phyloP scores from a whole-genome alignment of 108 stramenopile genomes.

The Aurantiochytrium sp. region DNA sequence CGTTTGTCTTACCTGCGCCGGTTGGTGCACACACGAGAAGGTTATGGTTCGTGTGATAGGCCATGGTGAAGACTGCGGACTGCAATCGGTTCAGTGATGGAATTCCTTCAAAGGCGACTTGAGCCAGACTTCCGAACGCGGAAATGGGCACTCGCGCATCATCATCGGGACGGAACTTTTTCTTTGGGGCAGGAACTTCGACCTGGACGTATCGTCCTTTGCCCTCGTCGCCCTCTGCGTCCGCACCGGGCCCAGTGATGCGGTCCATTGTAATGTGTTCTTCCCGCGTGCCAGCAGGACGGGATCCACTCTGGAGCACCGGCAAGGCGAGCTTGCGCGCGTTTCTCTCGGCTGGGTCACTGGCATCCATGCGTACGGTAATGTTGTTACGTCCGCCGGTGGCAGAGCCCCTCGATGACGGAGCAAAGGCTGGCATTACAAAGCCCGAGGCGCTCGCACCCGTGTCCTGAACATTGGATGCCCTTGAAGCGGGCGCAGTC shows the following conservation, averaged over 20 bases:
- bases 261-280: background rate
- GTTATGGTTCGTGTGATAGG: conserved; percentile 59
- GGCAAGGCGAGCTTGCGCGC: background rate
- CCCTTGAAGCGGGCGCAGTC: background rate
- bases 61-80: conserved; percentile 78
- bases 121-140: conserved; percentile 83
- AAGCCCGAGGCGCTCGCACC: background rate
- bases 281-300: background rate
- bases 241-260: background rate
- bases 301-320: background rate
- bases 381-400: background rate
- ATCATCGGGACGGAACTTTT: background rate
- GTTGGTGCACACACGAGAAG: conserved; percentile 96
- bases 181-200: background rate
- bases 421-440: background rate
- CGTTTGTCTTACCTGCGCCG: conserved; percentile 93
- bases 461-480: background rate
- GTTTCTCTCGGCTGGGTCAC: background rate
- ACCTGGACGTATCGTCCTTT: conserved; percentile 1
- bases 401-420: background rate
- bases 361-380: background rate
- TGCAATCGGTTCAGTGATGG: conserved; percentile 91
- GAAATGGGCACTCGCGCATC: conserved; percentile 53
- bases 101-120: conserved; percentile 83
- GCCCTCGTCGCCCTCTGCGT: background rate